Percentiles rank a stretch among this genome's conserved stretches.
Conservation (phyloP, 2,329 filamentous ascomycete genomes). For the Xylariaceae sp. region DNA sequence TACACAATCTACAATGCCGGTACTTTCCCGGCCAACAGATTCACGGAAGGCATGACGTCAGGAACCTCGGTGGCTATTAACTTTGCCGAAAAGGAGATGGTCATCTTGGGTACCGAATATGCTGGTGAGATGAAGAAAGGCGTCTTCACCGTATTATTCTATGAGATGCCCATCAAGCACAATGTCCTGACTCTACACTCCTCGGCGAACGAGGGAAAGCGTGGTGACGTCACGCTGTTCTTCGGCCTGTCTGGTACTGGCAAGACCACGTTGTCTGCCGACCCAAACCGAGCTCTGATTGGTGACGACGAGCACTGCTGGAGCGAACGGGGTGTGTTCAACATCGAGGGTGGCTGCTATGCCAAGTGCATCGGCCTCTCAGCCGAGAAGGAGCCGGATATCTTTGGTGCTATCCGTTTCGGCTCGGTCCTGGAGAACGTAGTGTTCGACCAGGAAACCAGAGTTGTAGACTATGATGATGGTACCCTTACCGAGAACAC, state of each 20-base stretch:
- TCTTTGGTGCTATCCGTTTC: conserved; percentile 93
- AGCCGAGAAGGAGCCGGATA: conserved; percentile 98
- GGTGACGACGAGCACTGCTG: conserved; percentile 99
- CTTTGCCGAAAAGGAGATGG: conserved; percentile 99
- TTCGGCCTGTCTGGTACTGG: conserved; percentile 98
- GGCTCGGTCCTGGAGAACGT: conserved; percentile 98
- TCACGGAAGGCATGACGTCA: conserved; percentile 97
- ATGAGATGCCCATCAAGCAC: conserved; percentile 99
- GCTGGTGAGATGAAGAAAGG: conserved; percentile 98
- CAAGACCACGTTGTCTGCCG: conserved; percentile 97
- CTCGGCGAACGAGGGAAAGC: conserved; percentile 93
- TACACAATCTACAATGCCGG: conserved; percentile 99
- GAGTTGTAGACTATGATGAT: conserved; percentile 95
- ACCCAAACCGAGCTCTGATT: conserved; percentile 94
- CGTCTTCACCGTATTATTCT: conserved; percentile 98
- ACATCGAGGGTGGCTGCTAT: conserved; percentile 99
- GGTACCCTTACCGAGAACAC: conserved; percentile 96
- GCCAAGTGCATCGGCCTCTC: conserved; percentile 98
- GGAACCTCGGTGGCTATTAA: conserved; percentile 98
- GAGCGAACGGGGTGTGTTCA: conserved; percentile 96
- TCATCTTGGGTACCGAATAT: conserved; percentile 98
- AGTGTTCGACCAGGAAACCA: conserved; percentile 89
- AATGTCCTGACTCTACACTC: conserved; percentile 98
- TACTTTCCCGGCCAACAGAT: conserved; percentile 97
- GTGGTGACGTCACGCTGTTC: conserved; percentile 97